phyloP scores from a whole-genome alignment of 1,139 yeast species.

The Pichia kudriavzevii region DNA sequence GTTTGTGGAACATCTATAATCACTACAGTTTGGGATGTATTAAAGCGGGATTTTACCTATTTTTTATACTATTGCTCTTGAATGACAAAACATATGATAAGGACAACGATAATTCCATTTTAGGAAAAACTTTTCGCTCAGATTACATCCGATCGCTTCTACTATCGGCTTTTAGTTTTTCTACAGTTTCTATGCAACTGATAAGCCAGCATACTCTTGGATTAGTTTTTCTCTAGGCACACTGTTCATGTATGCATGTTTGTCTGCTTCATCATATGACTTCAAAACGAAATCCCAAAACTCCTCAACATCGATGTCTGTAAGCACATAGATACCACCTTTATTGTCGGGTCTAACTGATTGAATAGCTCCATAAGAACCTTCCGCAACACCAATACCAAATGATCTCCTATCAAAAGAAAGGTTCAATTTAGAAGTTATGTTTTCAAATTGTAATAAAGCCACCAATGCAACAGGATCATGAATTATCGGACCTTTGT shows the following conservation, averaged over 20 bases:
- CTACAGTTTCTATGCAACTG: too few species aligned
- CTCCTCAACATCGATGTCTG: constrained; percentile 35
- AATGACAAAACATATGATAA: too few species aligned
- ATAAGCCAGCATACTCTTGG: constrained; percentile 5
- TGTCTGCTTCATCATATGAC: constrained; percentile 31
- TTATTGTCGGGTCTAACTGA: constrained; percentile 14
- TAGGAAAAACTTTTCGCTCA: too few species aligned
- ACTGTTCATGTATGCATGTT: constrained; percentile 15
- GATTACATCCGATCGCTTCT: too few species aligned
- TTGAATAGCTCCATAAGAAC: constrained; percentile 24
- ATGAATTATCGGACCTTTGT: constrained; percentile 68
- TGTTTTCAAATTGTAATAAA: constrained; percentile 39
- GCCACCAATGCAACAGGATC: constrained; percentile 70
- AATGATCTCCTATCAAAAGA: constrained; percentile 30
- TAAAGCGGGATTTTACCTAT: too few species aligned
- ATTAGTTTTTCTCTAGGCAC: constrained; percentile 8
- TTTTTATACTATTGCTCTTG: too few species aligned
- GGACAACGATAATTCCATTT: too few species aligned
- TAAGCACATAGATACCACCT: constrained; percentile 46
- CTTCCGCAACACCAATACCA: constrained; percentile 31
- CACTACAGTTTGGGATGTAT: too few species aligned
- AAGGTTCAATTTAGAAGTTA: constrained; percentile 28
- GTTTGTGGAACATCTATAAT: too few species aligned
- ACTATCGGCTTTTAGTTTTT: too few species aligned
- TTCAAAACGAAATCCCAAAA: constrained; percentile 48